Evolutionary conservation across 2,329 filamentous ascomycete species (phyloP).

Genomic region (Nothomitra cinnamomea): DNA sequence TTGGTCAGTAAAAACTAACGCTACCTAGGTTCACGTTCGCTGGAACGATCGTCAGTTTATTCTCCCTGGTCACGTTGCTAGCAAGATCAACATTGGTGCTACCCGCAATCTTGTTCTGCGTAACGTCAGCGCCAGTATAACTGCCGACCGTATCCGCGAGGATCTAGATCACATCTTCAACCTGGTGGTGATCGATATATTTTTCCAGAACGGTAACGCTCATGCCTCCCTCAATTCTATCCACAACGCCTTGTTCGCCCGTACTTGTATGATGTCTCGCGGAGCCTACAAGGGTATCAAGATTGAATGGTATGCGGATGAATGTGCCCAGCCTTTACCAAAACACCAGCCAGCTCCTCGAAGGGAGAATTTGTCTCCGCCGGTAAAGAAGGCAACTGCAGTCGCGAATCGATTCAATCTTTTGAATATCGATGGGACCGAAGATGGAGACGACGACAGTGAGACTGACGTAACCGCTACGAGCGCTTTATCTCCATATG

Average conservation of each 20-base stretch:
- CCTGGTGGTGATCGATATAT: constrained; percentile 49
- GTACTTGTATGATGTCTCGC: constrained; percentile 55
- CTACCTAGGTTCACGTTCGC: constrained; percentile 41
- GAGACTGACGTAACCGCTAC: constrained; percentile 10
- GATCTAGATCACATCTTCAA: constrained; percentile 76
- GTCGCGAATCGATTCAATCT: constrained; percentile 45
- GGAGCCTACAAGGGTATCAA: constrained; percentile 52
- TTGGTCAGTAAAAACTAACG: constrained; percentile 2
- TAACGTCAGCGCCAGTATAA: constrained; percentile 39
- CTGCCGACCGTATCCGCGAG: constrained; percentile 45
- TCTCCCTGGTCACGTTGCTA: constrained; percentile 42
- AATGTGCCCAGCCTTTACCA: constrained; percentile 46
- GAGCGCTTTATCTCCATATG: constrained; percentile 5
- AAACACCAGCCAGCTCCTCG: constrained; percentile 18
- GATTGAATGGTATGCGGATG: constrained; percentile 56
- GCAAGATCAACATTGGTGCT: constrained; percentile 47
- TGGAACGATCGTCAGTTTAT: constrained; percentile 59
- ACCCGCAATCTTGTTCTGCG: constrained; percentile 59
- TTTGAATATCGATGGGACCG: constrained; percentile 33
- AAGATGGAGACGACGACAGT: constrained; percentile 17
- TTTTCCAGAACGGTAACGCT: constrained; percentile 40
- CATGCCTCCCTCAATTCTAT: constrained; percentile 64
- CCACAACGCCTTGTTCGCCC: constrained; percentile 56
- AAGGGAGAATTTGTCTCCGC: constrained; percentile 15
- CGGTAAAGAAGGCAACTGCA: constrained; percentile 18